phyloP scores from a whole-genome alignment of 768 basidiomycete species.

The Candolleomyces efflorescens region DNA sequence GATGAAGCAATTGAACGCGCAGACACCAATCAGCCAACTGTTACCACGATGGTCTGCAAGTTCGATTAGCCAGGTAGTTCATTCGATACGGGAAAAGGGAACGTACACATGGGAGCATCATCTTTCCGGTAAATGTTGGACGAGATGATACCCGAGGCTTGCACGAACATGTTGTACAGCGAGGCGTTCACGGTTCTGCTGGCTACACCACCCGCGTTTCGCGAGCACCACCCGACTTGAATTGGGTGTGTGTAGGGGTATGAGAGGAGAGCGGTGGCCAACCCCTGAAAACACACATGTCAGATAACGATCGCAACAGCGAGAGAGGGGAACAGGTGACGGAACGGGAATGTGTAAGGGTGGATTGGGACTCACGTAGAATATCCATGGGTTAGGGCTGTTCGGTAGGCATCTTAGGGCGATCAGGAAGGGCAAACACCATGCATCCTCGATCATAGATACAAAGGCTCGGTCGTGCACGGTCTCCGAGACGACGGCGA shows the following conservation, averaged over 20 bases:
- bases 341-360: background rate
- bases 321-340: no score
- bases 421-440: slow-evolving; percentile 58
- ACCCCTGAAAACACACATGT: background rate
- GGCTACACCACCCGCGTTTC: slow-evolving; percentile 55
- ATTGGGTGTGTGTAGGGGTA: slow-evolving; percentile 42
- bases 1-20: slow-evolving; percentile 43
- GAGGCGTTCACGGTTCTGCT: slow-evolving; percentile 57
- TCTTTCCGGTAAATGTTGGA: slow-evolving; percentile 54
- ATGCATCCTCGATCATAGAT: slow-evolving; percentile 49
- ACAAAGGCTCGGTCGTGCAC: slow-evolving; percentile 52
- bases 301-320: background rate
- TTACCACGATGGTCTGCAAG: slow-evolving; percentile 54
- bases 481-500: slow-evolving; percentile 46
- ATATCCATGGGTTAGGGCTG: slow-evolving; percentile 46
- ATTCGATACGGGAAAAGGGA: background rate
- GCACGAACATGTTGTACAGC: slow-evolving; percentile 48
- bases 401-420: slow-evolving; percentile 45
- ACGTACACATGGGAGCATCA: slow-evolving; percentile 53
- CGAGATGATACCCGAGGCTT: slow-evolving; percentile 35
- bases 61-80: background rate
- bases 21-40: slow-evolving; percentile 45
- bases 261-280: slow-evolving; percentile 12
- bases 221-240: slow-evolving; percentile 56
- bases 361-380: slow-evolving; percentile 33